Conservation (phyloP, 1,284 basidiomycete genomes). For the Crocinoboletus sp. region DNA sequence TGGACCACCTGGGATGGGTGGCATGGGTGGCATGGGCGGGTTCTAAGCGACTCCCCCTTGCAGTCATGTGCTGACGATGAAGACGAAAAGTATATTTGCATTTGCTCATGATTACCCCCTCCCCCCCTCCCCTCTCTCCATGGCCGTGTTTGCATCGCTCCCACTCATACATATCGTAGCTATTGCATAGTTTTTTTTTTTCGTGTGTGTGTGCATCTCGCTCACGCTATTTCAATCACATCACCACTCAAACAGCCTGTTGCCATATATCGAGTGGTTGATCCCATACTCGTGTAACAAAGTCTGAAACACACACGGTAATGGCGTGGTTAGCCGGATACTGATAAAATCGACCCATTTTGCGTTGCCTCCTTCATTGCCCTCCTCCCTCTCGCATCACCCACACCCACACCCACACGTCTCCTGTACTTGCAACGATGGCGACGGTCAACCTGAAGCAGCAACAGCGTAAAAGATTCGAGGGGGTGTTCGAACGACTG, state of each 20-base stretch:
- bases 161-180: constrained; percentile 11
- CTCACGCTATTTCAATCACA: constrained; percentile 16
- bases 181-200: constrained; percentile 5
- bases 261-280: neutral
- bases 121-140: too few relatives aligned
- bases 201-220: too few relatives aligned
- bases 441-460: constrained; percentile 20
- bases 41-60: constrained; percentile 26
- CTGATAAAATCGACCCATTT: constrained; percentile 3
- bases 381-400: too few relatives aligned
- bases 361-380: neutral
- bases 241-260: constrained; percentile 24
- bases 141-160: constrained; percentile 9
- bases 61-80: too few relatives aligned
- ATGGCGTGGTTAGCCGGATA: neutral
- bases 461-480: constrained; percentile 27
- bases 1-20: constrained; percentile 53
- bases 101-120: constrained; percentile 12
- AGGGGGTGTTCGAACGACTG: constrained; percentile 28
- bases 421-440: too few relatives aligned
- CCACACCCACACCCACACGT: neutral
- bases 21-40: constrained; percentile 62
- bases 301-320: neutral
- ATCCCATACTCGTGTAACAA: neutral
- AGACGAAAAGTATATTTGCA: constrained; percentile 11